Base-by-base conservation (phyloP, 202 grass and related monocot species). In the Bolboschoenoplectus hybrid region DNA sequence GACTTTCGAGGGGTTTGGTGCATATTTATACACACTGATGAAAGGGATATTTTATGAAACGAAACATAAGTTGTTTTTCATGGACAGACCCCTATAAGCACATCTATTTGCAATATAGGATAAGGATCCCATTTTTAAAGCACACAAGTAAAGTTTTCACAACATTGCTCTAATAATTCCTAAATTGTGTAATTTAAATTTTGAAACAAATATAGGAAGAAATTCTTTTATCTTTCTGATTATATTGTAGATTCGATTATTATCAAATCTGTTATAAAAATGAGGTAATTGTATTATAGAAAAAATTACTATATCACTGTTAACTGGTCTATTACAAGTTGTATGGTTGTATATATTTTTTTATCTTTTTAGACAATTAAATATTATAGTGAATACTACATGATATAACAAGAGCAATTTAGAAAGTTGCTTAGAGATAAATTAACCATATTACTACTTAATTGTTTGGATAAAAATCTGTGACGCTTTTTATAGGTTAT, bases 1-100 rank as follows among this genome's bases (percentile, higher is more conserved):
- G 81, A 84, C 65, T 84, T 71, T 84, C 43, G 80, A 46, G 8
- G 10, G 64, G 46, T 12, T 84, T 41, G 81, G 26, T 84, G 64
- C 32, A 53, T 71, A 69, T 83, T 41, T 84, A 56, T 70, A 71
- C 5, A 67, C 63, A 11, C 34, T 17, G 3, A 56, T n/a, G 64
- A 70, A 82, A 82, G 7, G 41, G 62, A 53, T 50, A 65, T 26
- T 82, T 67, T 35, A 12, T 20, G 14, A 16, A 13, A 47, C 26
- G 26, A 63, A 47, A 67, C 39, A 66, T 36, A 7, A 14, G 20
- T 39, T 63, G 3, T 69, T 84, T 39, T 50, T 16, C 44, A 26
- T 20, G 32, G 32, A 55, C 1, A 70, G 4, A 46, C 63, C 81
- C 63, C 81, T 20, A 6, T 20, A 67, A 40, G 2, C 1, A 66